Evolutionary conservation across 257 asterid species (phyloP).

Genomic region (Salvia hispanica): DNA sequence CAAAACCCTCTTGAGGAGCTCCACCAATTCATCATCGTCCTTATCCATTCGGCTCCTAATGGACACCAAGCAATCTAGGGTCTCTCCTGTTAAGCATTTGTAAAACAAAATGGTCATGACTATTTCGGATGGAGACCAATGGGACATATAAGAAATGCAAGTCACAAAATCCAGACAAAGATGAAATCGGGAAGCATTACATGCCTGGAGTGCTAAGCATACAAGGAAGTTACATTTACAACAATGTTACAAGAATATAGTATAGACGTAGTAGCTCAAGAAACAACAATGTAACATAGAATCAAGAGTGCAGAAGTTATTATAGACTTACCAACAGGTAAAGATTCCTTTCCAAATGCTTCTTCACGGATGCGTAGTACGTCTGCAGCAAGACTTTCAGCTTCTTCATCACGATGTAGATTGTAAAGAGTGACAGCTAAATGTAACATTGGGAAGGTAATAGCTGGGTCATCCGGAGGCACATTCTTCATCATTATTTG

Average conservation of each 20-base stretch:
- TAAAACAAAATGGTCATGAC: slow-evolving; percentile 18
- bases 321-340: slow-evolving; percentile 76
- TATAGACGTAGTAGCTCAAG: neutral
- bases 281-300: neutral
- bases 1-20: slow-evolving; percentile 71
- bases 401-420: slow-evolving; percentile 77
- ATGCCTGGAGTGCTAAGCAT: slow-evolving; percentile 1
- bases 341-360: slow-evolving; percentile 81
- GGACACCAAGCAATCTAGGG: slow-evolving; percentile 91
- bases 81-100: slow-evolving; percentile 67
- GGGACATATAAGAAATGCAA: neutral
- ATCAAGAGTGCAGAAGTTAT: slow-evolving; percentile 8
- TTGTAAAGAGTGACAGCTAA: slow-evolving; percentile 74
- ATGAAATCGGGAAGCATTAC: slow-evolving; percentile 12
- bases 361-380: slow-evolving; percentile 68
- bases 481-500: slow-evolving; percentile 63
- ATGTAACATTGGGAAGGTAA: slow-evolving; percentile 84
- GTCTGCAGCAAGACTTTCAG: slow-evolving; percentile 71
- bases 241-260: neutral
- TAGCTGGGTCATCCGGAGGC: slow-evolving; percentile 76
- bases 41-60: slow-evolving; percentile 63
- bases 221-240: neutral
- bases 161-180: neutral
- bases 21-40: slow-evolving; percentile 58
- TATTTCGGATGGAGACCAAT: neutral